A percentile compares a stretch with the other conserved stretches of the same genome.
Evolutionary conservation across 2,329 filamentous ascomycete species (phyloP).

Genomic region (Bimuria novae-zelandiae): DNA sequence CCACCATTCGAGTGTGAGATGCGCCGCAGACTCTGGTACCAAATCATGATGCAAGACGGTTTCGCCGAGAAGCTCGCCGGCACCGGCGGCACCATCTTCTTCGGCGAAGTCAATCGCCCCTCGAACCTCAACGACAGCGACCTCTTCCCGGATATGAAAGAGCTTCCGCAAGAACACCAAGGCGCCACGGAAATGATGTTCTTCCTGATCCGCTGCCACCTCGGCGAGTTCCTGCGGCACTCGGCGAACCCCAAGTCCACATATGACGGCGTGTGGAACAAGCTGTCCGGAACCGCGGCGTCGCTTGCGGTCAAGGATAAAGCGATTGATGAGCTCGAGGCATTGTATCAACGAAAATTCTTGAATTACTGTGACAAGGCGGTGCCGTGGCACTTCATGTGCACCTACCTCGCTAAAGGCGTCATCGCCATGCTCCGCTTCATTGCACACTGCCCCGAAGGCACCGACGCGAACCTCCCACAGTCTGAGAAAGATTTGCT

Average conservation of each 20-base stretch:
- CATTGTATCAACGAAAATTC: slow-evolving; percentile 46
- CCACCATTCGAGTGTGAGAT: slow-evolving; percentile 63
- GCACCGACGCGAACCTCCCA: slow-evolving; percentile 29
- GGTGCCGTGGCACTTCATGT: slow-evolving; percentile 52
- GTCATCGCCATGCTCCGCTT: slow-evolving; percentile 51
- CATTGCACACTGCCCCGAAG: slow-evolving; percentile 52
- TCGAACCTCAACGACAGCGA: slow-evolving; percentile 60
- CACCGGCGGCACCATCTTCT: slow-evolving; percentile 46
- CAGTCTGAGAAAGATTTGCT: slow-evolving; percentile 46
- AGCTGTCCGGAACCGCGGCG: slow-evolving; percentile 25
- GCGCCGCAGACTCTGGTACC: slow-evolving; percentile 61
- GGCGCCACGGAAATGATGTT: slow-evolving; percentile 57
- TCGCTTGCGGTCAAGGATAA: slow-evolving; percentile 31
- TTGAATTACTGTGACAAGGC: slow-evolving; percentile 40
- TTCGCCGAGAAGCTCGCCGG: slow-evolving; percentile 61
- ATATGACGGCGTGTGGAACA: slow-evolving; percentile 33
- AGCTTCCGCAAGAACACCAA: slow-evolving; percentile 47
- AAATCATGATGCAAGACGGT: slow-evolving; percentile 65
- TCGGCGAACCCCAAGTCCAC: slow-evolving; percentile 16
- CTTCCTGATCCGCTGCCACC: slow-evolving; percentile 49
- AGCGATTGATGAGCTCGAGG: slow-evolving; percentile 49
- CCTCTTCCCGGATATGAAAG: slow-evolving; percentile 50
- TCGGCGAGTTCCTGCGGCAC: slow-evolving; percentile 47
- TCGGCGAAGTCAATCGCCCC: slow-evolving; percentile 55
- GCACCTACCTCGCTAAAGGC: slow-evolving; percentile 50